phyloP scores from a whole-genome alignment of 805 yeast genomes.

The Metschnikowia proteae region DNA sequence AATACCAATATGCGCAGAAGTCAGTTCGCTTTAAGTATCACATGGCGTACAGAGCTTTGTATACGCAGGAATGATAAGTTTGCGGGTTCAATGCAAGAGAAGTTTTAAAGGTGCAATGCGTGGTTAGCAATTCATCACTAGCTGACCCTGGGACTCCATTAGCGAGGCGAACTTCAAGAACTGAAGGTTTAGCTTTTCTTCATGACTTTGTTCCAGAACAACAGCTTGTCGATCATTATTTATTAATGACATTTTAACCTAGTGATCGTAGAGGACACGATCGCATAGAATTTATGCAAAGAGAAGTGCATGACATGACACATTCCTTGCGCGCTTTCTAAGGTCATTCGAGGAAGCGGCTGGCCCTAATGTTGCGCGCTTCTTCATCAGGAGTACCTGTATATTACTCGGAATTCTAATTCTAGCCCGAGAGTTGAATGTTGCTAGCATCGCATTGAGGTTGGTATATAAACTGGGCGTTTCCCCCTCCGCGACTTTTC shows the following conservation, averaged over 20 bases:
- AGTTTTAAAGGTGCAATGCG: neutral
- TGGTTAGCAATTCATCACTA: no score
- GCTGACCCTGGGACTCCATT: neutral
- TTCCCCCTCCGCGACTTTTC: neutral
- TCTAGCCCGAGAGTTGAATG: neutral
- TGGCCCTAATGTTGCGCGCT: slow-evolving; percentile 1
- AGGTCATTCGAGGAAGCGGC: slow-evolving; percentile 6
- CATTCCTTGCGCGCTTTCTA: neutral
- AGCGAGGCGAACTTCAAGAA: neutral
- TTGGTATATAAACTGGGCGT: neutral
- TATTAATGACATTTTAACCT: neutral
- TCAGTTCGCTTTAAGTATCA: neutral
- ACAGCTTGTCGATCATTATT: neutral
- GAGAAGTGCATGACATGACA: neutral
- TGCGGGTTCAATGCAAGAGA: slow-evolving; percentile 1
- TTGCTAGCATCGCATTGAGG: neutral
- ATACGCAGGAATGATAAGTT: neutral
- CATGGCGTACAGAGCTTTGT: neutral
- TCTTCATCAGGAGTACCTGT: slow-evolving; percentile 1
- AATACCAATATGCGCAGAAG: no score
- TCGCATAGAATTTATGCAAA: neutral
- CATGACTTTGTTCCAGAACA: neutral
- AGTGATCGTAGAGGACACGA: neutral
- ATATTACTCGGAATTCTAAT: neutral
- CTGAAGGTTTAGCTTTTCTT: neutral